phyloP scores from a whole-genome alignment of 352 stramenopile species.

The Globisporangium cystogenes region DNA sequence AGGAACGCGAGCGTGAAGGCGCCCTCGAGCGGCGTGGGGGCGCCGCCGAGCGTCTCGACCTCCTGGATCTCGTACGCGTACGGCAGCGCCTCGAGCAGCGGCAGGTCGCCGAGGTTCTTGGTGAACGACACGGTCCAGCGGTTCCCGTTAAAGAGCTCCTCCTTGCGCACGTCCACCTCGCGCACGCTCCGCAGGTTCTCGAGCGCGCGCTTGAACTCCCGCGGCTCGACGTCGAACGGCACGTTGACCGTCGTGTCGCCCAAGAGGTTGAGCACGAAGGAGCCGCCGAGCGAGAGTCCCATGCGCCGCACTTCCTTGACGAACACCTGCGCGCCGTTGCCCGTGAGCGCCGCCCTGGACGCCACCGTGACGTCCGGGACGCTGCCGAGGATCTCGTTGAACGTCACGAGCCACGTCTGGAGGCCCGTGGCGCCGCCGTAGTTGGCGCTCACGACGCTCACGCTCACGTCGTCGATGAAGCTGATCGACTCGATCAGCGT shows the following conservation, averaged over 20 bases:
- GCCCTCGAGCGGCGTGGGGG: slow-evolving; percentile 91
- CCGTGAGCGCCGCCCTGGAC: slow-evolving; percentile 45
- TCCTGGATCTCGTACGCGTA: slow-evolving; percentile 92
- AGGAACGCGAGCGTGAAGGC: slow-evolving; percentile 86
- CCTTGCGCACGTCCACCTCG: slow-evolving; percentile 66
- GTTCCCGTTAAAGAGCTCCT: slow-evolving; percentile 79
- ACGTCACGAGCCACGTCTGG: slow-evolving; percentile 86
- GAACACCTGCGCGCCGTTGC: slow-evolving; percentile 44
- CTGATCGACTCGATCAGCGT: slow-evolving; percentile 61
- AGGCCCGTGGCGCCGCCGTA: slow-evolving; percentile 40
- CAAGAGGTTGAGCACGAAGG: slow-evolving; percentile 92
- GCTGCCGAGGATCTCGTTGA: slow-evolving; percentile 90
- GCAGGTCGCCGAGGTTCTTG: slow-evolving; percentile 93
- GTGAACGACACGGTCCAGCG: slow-evolving; percentile 96
- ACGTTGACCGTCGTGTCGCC: slow-evolving; percentile 90
- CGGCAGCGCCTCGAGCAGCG: slow-evolving; percentile 79
- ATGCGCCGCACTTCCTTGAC: slow-evolving; percentile 75
- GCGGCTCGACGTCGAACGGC: slow-evolving; percentile 85
- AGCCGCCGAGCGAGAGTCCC: slow-evolving; percentile 81
- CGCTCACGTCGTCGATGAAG: slow-evolving; percentile 72
- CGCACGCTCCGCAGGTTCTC: slow-evolving; percentile 55
- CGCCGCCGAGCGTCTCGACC: slow-evolving; percentile 87
- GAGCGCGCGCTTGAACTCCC: slow-evolving; percentile 80
- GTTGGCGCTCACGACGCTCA: slow-evolving; percentile 41
- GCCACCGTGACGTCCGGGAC: slow-evolving; percentile 76